A percentile compares a stretch with the other conserved stretches of the same genome.
These are phyloP conservation scores for Obba rivulosa DNA, from an alignment of 768 basidiomycete species.

Conservation along the genomic window DNA sequence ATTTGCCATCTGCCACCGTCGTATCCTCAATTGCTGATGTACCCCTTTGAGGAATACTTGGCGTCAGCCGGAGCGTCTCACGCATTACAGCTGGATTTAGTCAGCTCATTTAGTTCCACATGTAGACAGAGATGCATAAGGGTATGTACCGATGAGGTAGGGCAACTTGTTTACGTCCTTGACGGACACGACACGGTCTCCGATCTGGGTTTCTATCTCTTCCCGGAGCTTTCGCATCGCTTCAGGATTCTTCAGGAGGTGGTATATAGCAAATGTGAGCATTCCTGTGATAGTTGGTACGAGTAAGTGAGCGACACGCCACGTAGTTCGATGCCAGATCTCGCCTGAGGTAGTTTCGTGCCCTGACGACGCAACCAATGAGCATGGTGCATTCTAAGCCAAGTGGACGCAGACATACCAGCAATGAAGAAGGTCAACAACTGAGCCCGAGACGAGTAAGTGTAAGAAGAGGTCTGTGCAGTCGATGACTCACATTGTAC, in stretches of 20 bases:
- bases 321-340: neutral
- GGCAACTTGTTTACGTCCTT: constrained; percentile 36
- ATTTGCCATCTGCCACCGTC: constrained; percentile 34
- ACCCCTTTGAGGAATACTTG: constrained; percentile 33
- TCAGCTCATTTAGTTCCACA: too few relatives aligned
- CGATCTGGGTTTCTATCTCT: constrained; percentile 42
- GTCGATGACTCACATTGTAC: constrained; percentile 28
- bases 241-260: constrained; percentile 37
- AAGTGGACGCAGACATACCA: constrained; percentile 18
- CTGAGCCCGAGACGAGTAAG: constrained; percentile 14
- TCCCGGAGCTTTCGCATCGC: constrained; percentile 38
- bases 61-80: constrained; percentile 30
- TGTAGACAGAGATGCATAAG: too few relatives aligned
- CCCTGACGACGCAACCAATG: constrained; percentile 11
- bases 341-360: constrained; percentile 35
- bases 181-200: constrained; percentile 30
- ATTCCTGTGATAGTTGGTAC: too few relatives aligned
- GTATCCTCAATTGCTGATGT: constrained; percentile 33
- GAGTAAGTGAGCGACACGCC: too few relatives aligned
- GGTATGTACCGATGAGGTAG: constrained; percentile 32
- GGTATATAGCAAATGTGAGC: constrained; percentile 38
- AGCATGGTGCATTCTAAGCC: neutral
- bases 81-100: constrained; percentile 31
- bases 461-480: too few relatives aligned
- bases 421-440: constrained; percentile 47